phyloP scores from a whole-genome alignment of 805 yeast genomes.

The Candida stauntonica region DNA sequence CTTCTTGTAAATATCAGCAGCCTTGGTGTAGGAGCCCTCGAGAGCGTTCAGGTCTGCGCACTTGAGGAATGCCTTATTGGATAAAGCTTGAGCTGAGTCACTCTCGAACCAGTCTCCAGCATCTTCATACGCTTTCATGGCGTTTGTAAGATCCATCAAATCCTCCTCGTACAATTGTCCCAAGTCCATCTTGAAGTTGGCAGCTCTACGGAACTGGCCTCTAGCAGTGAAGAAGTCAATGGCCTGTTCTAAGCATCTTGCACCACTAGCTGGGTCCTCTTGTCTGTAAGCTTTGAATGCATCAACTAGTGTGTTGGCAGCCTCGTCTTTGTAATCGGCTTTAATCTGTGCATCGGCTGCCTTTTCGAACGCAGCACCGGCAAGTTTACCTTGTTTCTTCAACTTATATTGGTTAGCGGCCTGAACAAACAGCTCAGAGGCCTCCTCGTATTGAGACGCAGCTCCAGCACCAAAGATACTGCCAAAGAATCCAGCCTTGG shows the following conservation, averaged over 20 bases:
- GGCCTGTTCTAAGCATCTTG: conserved; percentile 69
- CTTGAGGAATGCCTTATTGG: conserved; percentile 82
- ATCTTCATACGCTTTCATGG: conserved; percentile 75
- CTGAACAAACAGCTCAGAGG: conserved; percentile 82
- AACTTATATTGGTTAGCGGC: conserved; percentile 91
- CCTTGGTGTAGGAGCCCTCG: conserved; percentile 67
- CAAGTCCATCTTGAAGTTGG: conserved; percentile 87
- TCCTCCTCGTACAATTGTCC: conserved; percentile 83
- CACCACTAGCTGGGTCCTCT: conserved; percentile 72
- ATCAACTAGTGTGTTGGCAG: conserved; percentile 84
- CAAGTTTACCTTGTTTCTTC: conserved; percentile 63
- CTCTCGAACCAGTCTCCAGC: conserved; percentile 96
- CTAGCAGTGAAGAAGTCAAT: conserved; percentile 78
- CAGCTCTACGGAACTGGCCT: conserved; percentile 96
- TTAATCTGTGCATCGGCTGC: conserved; percentile 79
- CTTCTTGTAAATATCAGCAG: conserved; percentile 71
- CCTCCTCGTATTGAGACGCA: conserved; percentile 75
- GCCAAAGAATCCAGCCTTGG: conserved; percentile 63
- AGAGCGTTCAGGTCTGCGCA: conserved; percentile 86
- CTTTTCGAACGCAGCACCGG: conserved; percentile 79
- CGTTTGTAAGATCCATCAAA: conserved; percentile 59
- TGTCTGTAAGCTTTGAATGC: conserved; percentile 83
- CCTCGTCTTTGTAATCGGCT: conserved; percentile 81
- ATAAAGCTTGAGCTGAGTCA: conserved; percentile 87
- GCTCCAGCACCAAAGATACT: conserved; percentile 61